Evolutionary conservation across 805 yeast species (phyloP), one percentile per base, ranked within the genome.

Genomic region (Myxozyma nipponensis): DNA sequence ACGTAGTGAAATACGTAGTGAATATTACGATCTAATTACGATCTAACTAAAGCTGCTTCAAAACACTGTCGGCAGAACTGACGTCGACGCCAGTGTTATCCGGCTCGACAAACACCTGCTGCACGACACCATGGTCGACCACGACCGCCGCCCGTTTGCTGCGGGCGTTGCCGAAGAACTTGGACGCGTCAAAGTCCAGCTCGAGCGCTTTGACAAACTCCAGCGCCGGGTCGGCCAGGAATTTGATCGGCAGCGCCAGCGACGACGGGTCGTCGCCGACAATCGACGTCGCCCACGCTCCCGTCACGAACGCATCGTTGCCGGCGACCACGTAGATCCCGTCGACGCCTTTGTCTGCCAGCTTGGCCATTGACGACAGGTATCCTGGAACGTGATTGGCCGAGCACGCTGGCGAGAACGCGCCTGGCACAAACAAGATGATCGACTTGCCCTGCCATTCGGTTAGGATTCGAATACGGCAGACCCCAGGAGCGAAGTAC

Each of bases 261-360:
- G 32, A 28, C n/a, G n/a, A n/a, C n/a, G n/a, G n/a, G 25, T 49
- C 58, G 7, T 61, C 63, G 13, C 47, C 50, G 15, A 58, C 45
- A 32, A 70, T 52, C 1, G 50, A 62, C 49, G 81, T 77, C 39
- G 78, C 79, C 95, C 95, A 89, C 0, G 93, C 90, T 60, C 79
- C 77, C 63, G 82, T 79, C 44, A 88, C 96, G 67, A 89, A 89
- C 2, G 93, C 77, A 65, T 89, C 96, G 68, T 89, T 89, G 43
- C 86, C 95, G 18, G 93, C 76, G 32, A 89, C 78, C 39, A 89
- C 79, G 61, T 75, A 80, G 45, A 88, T 67, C 41, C 78, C 69
- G 23, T 69, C 61, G 69, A 78, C 74, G n/a, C 95, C 95, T 69
- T 84, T 83, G 54, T 76, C 71, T n/a, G 28, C 10, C 63, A 88